phyloP scores from a whole-genome alignment of 179 eudicot genomes.

The Beta macrorhiza region DNA sequence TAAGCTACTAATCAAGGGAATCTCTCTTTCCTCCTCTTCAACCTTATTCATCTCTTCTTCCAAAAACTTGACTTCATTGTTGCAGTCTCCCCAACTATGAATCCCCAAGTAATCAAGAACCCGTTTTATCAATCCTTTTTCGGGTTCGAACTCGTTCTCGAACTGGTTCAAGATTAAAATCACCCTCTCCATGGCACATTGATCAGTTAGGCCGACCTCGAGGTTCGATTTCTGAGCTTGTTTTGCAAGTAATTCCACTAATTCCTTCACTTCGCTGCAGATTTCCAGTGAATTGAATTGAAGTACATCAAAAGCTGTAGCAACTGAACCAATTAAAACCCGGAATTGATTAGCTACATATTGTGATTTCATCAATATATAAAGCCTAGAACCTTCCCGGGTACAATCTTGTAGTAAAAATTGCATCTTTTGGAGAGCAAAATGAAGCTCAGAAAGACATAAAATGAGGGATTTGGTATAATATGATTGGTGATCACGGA shows the following conservation, averaged over 20 bases:
- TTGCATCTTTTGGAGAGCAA: slow-evolving; percentile 55
- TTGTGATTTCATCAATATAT: slow-evolving; percentile 55
- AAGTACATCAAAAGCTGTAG: slow-evolving; percentile 57
- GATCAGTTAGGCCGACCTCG: slow-evolving; percentile 49
- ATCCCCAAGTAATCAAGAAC: slow-evolving; percentile 55
- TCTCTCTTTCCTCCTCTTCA: slow-evolving; percentile 47
- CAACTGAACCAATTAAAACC: slow-evolving; percentile 36
- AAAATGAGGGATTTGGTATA: slow-evolving; percentile 33
- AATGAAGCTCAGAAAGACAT: slow-evolving; percentile 74
- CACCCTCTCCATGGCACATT: slow-evolving; percentile 51
- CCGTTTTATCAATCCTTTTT: slow-evolving; percentile 38
- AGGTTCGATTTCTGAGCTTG: slow-evolving; percentile 55
- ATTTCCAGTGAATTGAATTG: slow-evolving; percentile 37
- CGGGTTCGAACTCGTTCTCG: slow-evolving; percentile 63
- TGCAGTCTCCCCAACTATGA: slow-evolving; percentile 56
- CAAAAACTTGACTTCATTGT: slow-evolving; percentile 58
- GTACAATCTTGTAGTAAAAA: slow-evolving; percentile 63
- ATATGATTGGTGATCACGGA: slow-evolving; percentile 28
- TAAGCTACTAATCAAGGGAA: slow-evolving; percentile 46
- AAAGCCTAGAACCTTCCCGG: slow-evolving; percentile 46
- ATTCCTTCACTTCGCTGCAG: slow-evolving; percentile 54
- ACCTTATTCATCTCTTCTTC: slow-evolving; percentile 47
- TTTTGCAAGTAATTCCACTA: slow-evolving; percentile 50
- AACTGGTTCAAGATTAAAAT: slow-evolving; percentile 51
- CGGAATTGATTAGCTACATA: slow-evolving; percentile 46